Base-by-base conservation (phyloP, 192 early-diverging fungal genomes). In the Coemansia erecta region DNA sequence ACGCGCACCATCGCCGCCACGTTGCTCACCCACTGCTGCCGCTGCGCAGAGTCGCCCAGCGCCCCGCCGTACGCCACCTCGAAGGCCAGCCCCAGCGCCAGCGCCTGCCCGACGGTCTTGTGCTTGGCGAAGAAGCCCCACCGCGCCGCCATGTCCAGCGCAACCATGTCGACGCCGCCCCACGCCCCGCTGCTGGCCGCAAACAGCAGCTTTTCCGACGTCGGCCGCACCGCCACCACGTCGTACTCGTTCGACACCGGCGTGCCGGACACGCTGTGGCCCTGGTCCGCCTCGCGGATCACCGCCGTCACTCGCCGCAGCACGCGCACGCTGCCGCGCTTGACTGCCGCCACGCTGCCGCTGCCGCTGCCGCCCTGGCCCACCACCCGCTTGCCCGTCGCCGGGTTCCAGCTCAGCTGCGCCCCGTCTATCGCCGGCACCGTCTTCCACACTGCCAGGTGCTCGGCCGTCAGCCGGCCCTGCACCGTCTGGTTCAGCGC, bases 1-100 rank as follows among this genome's bases (percentile, higher is more conserved):
- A 66, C 66, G 11, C 77, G 66, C 61, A 80, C 72, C 13, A 80
- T 26, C 18, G 63, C 56, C 18, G 63, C 60, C 10, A 72, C 64
- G 12, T 80, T 80, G 61, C 67, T 64, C 2, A 80, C 72, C 77
- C 77, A 80, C 56, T 80, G 77, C 58, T 72, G 72, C 35, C 77
- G 59, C 31, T 56, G 56, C 3, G 45, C 9, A 10, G 67, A 22
- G 41, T 67, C 77, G 1, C 42, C 37, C 37, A 80, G 64, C 24
- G 72, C 70, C 3, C 56, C 64, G 14, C 24, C 42, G 41, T 74
- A 80, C 24, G 63, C 26, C 3, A 80, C 55, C 48, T 80, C 77
- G 4, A 80, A 53, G 18, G 63, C 35, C 37, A 65, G 42, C 37
- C 67, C 67, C 21, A 31, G 47, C 10, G 66, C 56, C 39, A 80